A percentile compares a stretch with the other conserved stretches of the same genome.
Evolutionary conservation across 2,329 filamentous ascomycete genomes (phyloP).

Genomic region (Septoria petroselini): DNA sequence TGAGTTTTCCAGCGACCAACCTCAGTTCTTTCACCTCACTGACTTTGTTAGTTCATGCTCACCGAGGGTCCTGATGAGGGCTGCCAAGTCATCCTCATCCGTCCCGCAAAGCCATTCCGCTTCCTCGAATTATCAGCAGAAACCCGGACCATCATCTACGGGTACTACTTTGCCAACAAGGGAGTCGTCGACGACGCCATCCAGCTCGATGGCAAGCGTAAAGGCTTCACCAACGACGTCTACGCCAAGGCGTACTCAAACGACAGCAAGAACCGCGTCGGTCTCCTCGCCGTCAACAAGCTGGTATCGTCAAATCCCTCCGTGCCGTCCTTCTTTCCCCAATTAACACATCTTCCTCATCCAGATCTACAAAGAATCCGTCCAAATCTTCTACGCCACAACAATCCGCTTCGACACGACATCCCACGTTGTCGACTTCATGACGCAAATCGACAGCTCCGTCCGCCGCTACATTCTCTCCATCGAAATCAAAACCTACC

Average conservation of each 20-base stretch:
- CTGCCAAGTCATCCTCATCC: constrained; percentile 38
- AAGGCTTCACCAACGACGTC: constrained; percentile 22
- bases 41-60: constrained; percentile 27
- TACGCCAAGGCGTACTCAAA: constrained; percentile 37
- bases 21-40: constrained; percentile 10
- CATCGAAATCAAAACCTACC: constrained; percentile 34
- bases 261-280: constrained; percentile 35
- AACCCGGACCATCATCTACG: constrained; percentile 34
- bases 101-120: constrained; percentile 36
- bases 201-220: constrained; percentile 34
- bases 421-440: constrained; percentile 35
- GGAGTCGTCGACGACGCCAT: constrained; percentile 31
- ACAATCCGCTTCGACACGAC: constrained; percentile 37
- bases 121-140: constrained; percentile 35
- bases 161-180: constrained; percentile 33
- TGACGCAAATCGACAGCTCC: constrained; percentile 28
- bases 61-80: constrained; percentile 36
- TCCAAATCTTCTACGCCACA: constrained; percentile 34
- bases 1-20: constrained; percentile 20
- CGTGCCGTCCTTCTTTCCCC: too few relatives aligned
- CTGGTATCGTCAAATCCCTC: too few relatives aligned
- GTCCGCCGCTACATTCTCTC: constrained; percentile 27
- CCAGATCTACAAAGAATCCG: constrained; percentile 34
- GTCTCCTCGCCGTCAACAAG: constrained; percentile 36
- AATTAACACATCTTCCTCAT: too few relatives aligned